Conservation (phyloP, 23 red algal genomes). For the Chondrus crispus region DNA sequence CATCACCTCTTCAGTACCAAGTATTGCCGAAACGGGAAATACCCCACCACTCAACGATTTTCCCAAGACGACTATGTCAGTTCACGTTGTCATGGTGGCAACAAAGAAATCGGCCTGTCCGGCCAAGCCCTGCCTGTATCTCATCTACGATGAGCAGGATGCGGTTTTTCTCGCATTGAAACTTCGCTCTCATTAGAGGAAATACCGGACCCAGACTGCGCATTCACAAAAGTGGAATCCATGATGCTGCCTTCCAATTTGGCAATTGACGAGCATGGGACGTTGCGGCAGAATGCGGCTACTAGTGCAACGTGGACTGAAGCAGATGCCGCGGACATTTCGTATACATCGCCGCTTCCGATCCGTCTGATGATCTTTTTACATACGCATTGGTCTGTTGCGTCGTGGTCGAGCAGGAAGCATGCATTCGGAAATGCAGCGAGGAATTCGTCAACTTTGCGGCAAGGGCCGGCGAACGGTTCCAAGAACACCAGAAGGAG, state of each 20-base stretch:
- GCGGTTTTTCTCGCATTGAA: slow-evolving; percentile 77
- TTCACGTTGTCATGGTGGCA: slow-evolving; percentile 80
- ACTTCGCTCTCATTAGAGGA: too few relatives aligned
- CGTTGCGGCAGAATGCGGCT: too few relatives aligned
- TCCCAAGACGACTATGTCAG: slow-evolving; percentile 93
- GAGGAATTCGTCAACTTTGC: slow-evolving; percentile 91
- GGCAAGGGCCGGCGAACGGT: slow-evolving; percentile 72
- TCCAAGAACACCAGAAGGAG: slow-evolving; percentile 96
- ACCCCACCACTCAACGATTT: slow-evolving; percentile 94
- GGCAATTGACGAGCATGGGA: too few relatives aligned
- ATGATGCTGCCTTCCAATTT: too few relatives aligned
- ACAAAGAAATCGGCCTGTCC: slow-evolving; percentile 88
- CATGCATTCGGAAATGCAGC: slow-evolving; percentile 86
- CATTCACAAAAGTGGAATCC: too few relatives aligned
- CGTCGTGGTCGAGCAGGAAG: too few relatives aligned
- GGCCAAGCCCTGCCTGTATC: slow-evolving; percentile 88
- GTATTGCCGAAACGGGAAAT: slow-evolving; percentile 88
- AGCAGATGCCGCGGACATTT: too few relatives aligned
- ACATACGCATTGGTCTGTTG: too few relatives aligned
- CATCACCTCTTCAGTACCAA: slow-evolving; percentile 81
- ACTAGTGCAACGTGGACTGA: too few relatives aligned
- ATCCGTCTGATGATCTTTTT: too few relatives aligned
- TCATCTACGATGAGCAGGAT: slow-evolving; percentile 97
- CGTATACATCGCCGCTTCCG: too few relatives aligned
- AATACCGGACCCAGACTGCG: too few relatives aligned